A percentile compares a stretch with the other conserved stretches of the same genome.
phyloP scores from a whole-genome alignment of 2,329 filamentous ascomycete species.

The Diaporthe helianthi region DNA sequence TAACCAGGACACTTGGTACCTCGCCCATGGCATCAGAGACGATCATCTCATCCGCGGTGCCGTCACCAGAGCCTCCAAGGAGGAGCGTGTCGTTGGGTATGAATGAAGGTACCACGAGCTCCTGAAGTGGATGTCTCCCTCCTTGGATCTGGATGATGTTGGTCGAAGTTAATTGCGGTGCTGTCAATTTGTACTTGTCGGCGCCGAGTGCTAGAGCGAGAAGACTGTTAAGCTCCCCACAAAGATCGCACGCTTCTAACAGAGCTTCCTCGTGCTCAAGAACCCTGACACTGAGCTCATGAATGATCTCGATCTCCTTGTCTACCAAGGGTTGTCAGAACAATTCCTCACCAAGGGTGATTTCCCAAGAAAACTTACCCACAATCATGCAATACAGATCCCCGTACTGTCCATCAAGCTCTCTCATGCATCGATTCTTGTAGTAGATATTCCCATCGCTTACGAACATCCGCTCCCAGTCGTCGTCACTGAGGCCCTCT shows the following conservation, averaged over 20 bases:
- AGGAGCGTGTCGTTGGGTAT: constrained; percentile 83
- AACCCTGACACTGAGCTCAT: constrained; percentile 75
- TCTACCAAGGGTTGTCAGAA: constrained; percentile 56
- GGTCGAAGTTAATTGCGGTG: constrained; percentile 72
- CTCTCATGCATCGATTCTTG: constrained; percentile 82
- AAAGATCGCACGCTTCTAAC: constrained; percentile 74
- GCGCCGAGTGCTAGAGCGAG: constrained; percentile 83
- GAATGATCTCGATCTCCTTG: constrained; percentile 86
- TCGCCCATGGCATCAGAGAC: constrained; percentile 25
- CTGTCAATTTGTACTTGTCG: constrained; percentile 72
- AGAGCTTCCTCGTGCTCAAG: constrained; percentile 73
- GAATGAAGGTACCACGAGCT: constrained; percentile 80
- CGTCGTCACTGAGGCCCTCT: constrained; percentile 57
- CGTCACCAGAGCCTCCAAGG: constrained; percentile 58
- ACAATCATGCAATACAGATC: constrained; percentile 87
- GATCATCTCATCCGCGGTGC: constrained; percentile 34
- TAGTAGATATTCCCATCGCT: constrained; percentile 79
- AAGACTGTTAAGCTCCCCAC: constrained; percentile 86
- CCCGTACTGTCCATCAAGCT: constrained; percentile 82
- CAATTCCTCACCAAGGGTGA: not conserved
- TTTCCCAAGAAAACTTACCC: constrained; percentile 57
- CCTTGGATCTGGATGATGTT: constrained; percentile 77
- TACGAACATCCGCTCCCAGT: constrained; percentile 81
- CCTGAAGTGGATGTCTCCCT: constrained; percentile 89
- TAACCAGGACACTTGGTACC: constrained; percentile 72